These are phyloP conservation scores for Talaromyces pinophilus DNA, from an alignment of 2,329 filamentous ascomycete genomes.

Conservation along the genomic window DNA sequence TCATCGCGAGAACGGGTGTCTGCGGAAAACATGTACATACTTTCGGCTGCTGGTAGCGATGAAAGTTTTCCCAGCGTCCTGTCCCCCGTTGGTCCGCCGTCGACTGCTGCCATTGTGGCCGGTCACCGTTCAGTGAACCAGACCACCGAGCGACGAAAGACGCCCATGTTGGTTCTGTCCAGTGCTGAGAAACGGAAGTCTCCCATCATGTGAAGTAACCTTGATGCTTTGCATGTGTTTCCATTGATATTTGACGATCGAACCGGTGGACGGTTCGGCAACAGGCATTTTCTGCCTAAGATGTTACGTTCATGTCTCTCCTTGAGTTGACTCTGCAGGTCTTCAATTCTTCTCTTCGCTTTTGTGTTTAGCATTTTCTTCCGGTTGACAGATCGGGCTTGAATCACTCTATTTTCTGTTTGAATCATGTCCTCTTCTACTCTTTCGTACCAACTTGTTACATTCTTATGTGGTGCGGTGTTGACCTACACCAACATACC, in stretches of 20 bases:
- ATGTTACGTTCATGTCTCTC: slow-evolving; percentile 22
- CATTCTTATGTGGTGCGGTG: slow-evolving; percentile 17
- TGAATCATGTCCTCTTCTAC: slow-evolving; percentile 14
- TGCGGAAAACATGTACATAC: slow-evolving; percentile 54
- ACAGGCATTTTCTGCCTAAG: slow-evolving; percentile 2
- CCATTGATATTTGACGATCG: slow-evolving; percentile 9
- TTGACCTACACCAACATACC: slow-evolving; percentile 4
- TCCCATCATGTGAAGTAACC: slow-evolving; percentile 49
- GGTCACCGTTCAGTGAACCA: slow-evolving; percentile 59
- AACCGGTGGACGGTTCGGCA: slow-evolving; percentile 16
- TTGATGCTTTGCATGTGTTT: not conserved
- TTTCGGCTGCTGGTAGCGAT: slow-evolving; percentile 59
- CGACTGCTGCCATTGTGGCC: slow-evolving; percentile 44
- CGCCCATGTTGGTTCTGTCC: slow-evolving; percentile 82
- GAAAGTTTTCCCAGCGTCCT: slow-evolving; percentile 54
- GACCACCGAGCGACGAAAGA: slow-evolving; percentile 69
- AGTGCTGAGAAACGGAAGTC: slow-evolving; percentile 89
- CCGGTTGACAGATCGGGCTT: not conserved
- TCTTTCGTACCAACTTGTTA: slow-evolving; percentile 13
- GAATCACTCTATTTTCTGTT: slow-evolving; percentile 7
- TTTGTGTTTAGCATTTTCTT: slow-evolving; percentile 12
- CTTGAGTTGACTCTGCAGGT: slow-evolving; percentile 6
- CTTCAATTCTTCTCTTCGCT: slow-evolving; percentile 8
- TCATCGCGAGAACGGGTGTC: slow-evolving; percentile 57
- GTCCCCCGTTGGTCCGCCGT: slow-evolving; percentile 37